A percentile compares a stretch with the other conserved stretches of the same genome.
phyloP scores from a whole-genome alignment of 371 early-diverging fungal species.

The Mucor racemosus region DNA sequence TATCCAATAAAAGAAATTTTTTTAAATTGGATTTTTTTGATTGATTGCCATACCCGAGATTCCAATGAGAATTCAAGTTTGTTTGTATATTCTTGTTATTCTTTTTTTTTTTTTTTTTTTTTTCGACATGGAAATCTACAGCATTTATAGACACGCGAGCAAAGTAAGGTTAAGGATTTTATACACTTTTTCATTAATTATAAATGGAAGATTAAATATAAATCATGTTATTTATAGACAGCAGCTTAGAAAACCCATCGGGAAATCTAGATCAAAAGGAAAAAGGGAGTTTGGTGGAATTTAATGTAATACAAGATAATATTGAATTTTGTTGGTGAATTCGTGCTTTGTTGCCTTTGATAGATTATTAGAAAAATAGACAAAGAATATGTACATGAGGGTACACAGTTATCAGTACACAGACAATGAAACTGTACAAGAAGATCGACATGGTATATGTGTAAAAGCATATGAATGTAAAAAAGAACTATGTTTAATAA shows the following conservation, averaged over 20 bases:
- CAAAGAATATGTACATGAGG: conserved; percentile 3
- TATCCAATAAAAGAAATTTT: background rate
- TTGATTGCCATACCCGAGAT: background rate
- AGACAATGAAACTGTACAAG: background rate
- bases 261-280: conserved; percentile 7
- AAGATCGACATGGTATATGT: conserved; percentile 1
- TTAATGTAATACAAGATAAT: conserved; percentile 8
- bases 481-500: background rate
- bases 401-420: conserved; percentile 1
- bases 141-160: background rate
- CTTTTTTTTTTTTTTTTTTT: conserved; percentile 2
- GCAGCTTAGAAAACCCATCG: background rate
- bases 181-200: background rate
- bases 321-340: background rate
- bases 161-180: conserved; percentile 8
- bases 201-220: conserved; percentile 2
- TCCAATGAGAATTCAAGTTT: background rate
- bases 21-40: background rate
- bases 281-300: background rate
- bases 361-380: background rate
- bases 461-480: background rate
- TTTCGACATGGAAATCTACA: background rate
- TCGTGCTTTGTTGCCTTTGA: conserved; percentile 14
- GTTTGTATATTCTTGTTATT: background rate
- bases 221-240: background rate